Evolutionary conservation across 768 basidiomycete species (phyloP).

Genomic region (Mycena venus): DNA sequence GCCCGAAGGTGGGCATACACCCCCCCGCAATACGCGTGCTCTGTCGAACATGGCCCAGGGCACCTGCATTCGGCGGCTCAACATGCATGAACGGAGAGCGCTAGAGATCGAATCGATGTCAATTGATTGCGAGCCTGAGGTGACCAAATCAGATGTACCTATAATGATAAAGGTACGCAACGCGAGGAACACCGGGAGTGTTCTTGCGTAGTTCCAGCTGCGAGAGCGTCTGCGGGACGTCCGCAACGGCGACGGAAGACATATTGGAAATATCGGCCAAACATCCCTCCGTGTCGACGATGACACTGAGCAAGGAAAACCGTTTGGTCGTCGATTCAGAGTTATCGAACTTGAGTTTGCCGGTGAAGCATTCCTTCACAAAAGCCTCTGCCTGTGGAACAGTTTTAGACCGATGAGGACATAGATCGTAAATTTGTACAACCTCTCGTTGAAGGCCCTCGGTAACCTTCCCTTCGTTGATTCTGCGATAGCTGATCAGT

Average conservation of each 20-base stretch:
- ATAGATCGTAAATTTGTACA: not conserved
- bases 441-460: constrained; percentile 17
- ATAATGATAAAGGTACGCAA: constrained; percentile 33
- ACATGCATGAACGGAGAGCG: constrained; percentile 2
- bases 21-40: constrained; percentile 24
- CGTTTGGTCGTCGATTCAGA: constrained; percentile 8
- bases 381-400: constrained; percentile 22
- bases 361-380: constrained; percentile 30
- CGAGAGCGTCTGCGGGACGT: constrained; percentile 23
- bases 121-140: too few relatives aligned
- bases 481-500: not conserved
- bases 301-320: constrained; percentile 27
- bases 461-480: constrained; percentile 21
- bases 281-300: constrained; percentile 34
- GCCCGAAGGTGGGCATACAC: constrained; percentile 28
- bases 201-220: constrained; percentile 21
- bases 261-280: constrained; percentile 13
- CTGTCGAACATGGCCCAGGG: constrained; percentile 16
- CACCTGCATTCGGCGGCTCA: constrained; percentile 30
- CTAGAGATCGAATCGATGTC: too few relatives aligned
- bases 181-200: constrained; percentile 15
- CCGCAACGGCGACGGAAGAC: constrained; percentile 1
- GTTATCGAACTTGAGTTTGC: constrained; percentile 10
- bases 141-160: constrained; percentile 23
- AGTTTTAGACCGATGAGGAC: too few relatives aligned